Evolutionary conservation across 2,329 filamentous ascomycete genomes (phyloP), one percentile per base, ranked within the genome.

Genomic region (Paraconiothyrium brasiliense): DNA sequence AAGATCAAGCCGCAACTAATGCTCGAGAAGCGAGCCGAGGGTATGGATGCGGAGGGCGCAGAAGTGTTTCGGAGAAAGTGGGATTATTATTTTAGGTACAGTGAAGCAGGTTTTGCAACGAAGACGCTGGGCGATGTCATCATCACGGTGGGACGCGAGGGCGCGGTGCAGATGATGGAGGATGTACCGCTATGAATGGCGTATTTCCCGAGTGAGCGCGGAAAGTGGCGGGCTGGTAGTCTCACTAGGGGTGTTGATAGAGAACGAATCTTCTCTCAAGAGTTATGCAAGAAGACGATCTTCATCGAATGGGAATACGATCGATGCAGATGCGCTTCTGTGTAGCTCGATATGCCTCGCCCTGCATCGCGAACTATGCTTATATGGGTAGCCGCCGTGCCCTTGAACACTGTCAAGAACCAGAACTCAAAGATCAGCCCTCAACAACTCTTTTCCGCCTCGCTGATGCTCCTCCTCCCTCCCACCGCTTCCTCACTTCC

Each of bases 31-130:
- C 79, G 82, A 0, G 79, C 80, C 3, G 88, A 90, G 85, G 84
- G 81, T 0, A 83, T 89, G 57, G 84, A 84, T 44, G 87, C 87
- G 35, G 83, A 91, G 14, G 89, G 88, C 39, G 83, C 91, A 0
- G 86, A 90, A 46, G 83, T 91, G 1, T 93, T 92, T 71, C 84
- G 84, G 71, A 83, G 86, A 65, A 92, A 92, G 74, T 93, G 90
- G 90, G 85, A 91, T 82, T 93, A 92, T 71, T 93, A 92, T 74
- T 93, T 92, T 76, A 83, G 86, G 24, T 92, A 92, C 73, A 92
- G 89, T 64, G 90, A 92, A 75, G 90, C 89, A 43, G 90, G 90
- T 0, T 92, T 93, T 70, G 80, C 85, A 60, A 90, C 87, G 6
- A 92, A 92, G 78, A 91, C 89, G 2, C 75, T 93, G 22, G 90